Conservation (phyloP, 2,329 filamentous ascomycete species). For the Beauveria caledonica region DNA sequence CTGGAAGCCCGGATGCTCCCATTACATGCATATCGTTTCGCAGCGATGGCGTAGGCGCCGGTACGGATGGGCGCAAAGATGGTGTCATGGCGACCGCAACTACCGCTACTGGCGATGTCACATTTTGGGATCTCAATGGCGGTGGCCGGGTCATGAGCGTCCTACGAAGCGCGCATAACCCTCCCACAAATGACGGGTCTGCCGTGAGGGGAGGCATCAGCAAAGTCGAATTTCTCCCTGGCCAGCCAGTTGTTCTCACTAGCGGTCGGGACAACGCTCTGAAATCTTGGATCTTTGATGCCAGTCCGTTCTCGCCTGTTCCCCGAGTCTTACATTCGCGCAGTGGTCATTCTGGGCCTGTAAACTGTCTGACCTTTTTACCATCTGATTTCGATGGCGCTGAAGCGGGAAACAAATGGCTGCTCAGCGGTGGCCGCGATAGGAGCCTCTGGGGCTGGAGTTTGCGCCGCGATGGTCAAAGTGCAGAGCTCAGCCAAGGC, state of each 20-base stretch:
- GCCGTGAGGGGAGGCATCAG: slow-evolving; percentile 69
- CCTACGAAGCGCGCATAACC: slow-evolving; percentile 79
- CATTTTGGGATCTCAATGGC: slow-evolving; percentile 90
- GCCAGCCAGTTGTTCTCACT: slow-evolving; percentile 83
- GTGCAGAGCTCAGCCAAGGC: slow-evolving; percentile 86
- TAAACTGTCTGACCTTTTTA: slow-evolving; percentile 76
- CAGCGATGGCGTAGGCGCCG: slow-evolving; percentile 80
- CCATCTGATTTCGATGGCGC: slow-evolving; percentile 84
- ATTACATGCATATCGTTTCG: slow-evolving; percentile 84
- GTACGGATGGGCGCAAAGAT: slow-evolving; percentile 72
- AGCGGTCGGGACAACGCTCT: slow-evolving; percentile 89
- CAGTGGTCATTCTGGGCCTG: slow-evolving; percentile 80
- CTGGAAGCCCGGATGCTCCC: slow-evolving; percentile 54
- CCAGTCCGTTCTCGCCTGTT: slow-evolving; percentile 78
- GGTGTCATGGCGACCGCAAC: slow-evolving; percentile 94
- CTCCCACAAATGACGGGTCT: slow-evolving; percentile 48
- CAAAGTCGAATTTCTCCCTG: slow-evolving; percentile 79
- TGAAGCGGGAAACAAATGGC: slow-evolving; percentile 85
- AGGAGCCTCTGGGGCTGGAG: slow-evolving; percentile 95
- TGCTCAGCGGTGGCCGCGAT: slow-evolving; percentile 82
- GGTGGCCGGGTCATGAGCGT: slow-evolving; percentile 82
- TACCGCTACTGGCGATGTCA: slow-evolving; percentile 72
- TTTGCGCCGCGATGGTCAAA: slow-evolving; percentile 87
- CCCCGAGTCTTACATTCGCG: slow-evolving; percentile 79
- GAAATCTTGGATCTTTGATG: slow-evolving; percentile 94